Evolutionary conservation across 139 green algal genomes (phyloP).

Genomic region (Coelastrella sp.): DNA sequence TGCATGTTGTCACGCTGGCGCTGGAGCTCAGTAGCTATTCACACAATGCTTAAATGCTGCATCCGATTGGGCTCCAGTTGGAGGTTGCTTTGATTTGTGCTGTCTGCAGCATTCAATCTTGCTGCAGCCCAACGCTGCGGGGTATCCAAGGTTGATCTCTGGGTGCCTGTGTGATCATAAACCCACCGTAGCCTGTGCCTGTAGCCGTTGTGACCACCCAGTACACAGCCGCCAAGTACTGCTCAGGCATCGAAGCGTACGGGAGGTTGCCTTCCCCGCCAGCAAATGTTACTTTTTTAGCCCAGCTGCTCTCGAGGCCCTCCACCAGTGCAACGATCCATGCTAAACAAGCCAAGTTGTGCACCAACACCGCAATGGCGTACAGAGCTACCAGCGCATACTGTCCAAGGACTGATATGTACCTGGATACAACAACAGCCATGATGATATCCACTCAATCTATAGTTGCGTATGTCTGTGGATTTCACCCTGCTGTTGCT

Average conservation of each 20-base stretch:
- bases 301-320: slow-evolving; percentile 34
- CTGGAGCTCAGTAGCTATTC: too few species aligned
- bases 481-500: too few species aligned
- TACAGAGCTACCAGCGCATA: slow-evolving; percentile 26
- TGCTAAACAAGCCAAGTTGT: slow-evolving; percentile 40
- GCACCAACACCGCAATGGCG: slow-evolving; percentile 19
- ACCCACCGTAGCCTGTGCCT: slow-evolving; percentile 57
- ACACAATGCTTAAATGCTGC: too few species aligned
- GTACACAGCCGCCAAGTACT: slow-evolving; percentile 56
- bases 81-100: too few species aligned
- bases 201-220: slow-evolving; percentile 63
- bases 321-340: slow-evolving; percentile 35
- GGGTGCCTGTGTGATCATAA: not conserved
- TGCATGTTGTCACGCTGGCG: not conserved
- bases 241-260: not conserved
- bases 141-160: too few species aligned
- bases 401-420: slow-evolving; percentile 23
- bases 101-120: too few species aligned
- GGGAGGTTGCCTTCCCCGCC: not conserved
- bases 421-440: too few species aligned
- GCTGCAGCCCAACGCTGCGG: too few species aligned
- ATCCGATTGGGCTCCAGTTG: too few species aligned
- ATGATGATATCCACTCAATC: too few species aligned
- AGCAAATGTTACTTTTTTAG: not conserved
- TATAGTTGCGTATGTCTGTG: too few species aligned